These are phyloP conservation scores for Coleophoma crateriformis DNA, from an alignment of 2,329 filamentous ascomycete genomes.

Conservation along the genomic window DNA sequence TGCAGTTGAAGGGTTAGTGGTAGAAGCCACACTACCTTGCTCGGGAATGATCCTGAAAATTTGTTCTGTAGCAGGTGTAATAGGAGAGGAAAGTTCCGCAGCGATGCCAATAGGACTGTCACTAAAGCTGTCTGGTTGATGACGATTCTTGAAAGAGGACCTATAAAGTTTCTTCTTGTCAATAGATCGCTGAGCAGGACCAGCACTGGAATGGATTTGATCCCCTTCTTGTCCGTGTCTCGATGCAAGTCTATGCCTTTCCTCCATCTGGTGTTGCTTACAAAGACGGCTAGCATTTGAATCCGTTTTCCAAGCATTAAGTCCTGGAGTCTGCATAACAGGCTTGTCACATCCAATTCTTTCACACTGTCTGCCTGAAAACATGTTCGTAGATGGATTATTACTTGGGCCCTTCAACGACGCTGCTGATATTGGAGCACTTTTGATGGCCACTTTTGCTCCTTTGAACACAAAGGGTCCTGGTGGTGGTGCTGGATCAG, in stretches of 20 bases:
- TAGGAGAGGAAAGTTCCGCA: too few species aligned
- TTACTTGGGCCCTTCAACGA: neutral
- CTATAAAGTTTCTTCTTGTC: constrained; percentile 15
- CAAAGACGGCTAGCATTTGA: neutral
- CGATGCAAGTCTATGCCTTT: constrained; percentile 1
- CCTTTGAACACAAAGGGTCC: too few species aligned
- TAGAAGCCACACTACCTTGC: too few species aligned
- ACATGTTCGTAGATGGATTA: neutral
- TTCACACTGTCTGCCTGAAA: neutral
- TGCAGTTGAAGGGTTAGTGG: too few species aligned
- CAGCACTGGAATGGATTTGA: too few species aligned
- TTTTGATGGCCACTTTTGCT: too few species aligned
- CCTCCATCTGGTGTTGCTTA: constrained; percentile 1
- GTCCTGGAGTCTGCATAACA: neutral
- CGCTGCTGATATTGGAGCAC: too few species aligned
- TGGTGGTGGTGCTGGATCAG: too few species aligned
- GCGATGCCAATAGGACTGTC: too few species aligned
- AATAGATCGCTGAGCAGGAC: neutral
- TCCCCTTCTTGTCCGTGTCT: neutral
- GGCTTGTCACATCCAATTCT: neutral
- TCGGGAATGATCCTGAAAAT: too few species aligned
- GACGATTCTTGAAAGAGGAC: neutral
- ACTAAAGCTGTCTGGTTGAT: too few species aligned
- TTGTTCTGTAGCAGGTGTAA: too few species aligned
- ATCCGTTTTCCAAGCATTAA: neutral